Percentiles rank a stretch among this genome's conserved stretches.
phyloP scores from a whole-genome alignment of 768 basidiomycete species.

The Amanita inopinata region DNA sequence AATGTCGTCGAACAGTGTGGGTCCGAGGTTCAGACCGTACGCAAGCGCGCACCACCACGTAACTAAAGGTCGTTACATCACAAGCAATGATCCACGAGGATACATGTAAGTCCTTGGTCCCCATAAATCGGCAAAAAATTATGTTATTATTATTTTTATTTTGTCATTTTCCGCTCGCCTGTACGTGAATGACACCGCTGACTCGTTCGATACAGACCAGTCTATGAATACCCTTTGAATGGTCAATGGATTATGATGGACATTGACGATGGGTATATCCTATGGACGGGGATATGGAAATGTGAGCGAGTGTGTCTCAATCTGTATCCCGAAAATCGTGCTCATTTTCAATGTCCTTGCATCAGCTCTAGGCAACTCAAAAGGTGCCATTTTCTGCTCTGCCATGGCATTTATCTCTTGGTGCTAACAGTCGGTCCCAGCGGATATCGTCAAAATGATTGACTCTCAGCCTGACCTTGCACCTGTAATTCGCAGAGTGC shows the following conservation, averaged over 20 bases:
- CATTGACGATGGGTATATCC: constrained; percentile 84
- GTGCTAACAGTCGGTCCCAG: constrained; percentile 25
- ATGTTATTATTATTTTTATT: too few species aligned
- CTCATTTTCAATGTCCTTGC: constrained; percentile 9
- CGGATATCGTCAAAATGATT: constrained; percentile 89
- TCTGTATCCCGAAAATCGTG: constrained; percentile 5
- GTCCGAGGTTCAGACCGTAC: constrained; percentile 54
- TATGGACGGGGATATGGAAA: constrained; percentile 95
- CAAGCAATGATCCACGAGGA: constrained; percentile 79
- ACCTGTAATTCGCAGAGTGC: constrained; percentile 70
- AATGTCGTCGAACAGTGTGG: constrained; percentile 26
- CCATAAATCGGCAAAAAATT: neutral
- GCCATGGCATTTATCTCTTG: neutral
- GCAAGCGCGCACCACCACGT: constrained; percentile 73
- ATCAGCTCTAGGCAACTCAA: constrained; percentile 78
- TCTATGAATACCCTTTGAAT: constrained; percentile 84
- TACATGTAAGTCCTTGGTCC: constrained; percentile 58
- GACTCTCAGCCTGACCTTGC: constrained; percentile 87
- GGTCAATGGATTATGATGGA: constrained; percentile 96
- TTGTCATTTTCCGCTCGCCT: too few species aligned
- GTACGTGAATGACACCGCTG: neutral
- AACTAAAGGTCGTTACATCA: constrained; percentile 81
- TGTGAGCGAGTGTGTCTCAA: constrained; percentile 29
- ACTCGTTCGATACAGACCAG: constrained; percentile 38
- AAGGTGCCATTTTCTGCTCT: constrained; percentile 38